A percentile compares a stretch with the other conserved stretches of the same genome.
phyloP scores from a whole-genome alignment of 768 basidiomycete genomes.

The Boletellus ananas region DNA sequence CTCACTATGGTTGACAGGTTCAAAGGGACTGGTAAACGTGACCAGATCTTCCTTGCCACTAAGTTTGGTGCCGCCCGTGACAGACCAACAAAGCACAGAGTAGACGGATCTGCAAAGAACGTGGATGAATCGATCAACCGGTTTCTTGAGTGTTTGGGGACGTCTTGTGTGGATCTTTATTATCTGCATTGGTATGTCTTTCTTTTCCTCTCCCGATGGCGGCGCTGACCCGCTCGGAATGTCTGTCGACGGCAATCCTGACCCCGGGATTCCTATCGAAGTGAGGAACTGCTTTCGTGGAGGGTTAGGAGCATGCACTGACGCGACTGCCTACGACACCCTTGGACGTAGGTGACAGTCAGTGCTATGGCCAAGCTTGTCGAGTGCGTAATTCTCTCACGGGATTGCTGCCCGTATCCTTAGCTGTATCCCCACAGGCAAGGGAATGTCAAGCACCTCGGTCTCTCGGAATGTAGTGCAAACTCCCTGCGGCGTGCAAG shows the following conservation, averaged over 20 bases:
- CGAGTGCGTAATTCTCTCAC: slow-evolving; percentile 32
- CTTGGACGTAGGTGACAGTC: slow-evolving; percentile 34
- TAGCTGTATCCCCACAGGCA: slow-evolving; percentile 18
- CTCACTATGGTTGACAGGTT: slow-evolving; percentile 33
- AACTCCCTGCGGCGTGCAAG: slow-evolving; percentile 47
- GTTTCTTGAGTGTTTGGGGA: slow-evolving; percentile 41
- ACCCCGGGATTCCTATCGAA: slow-evolving; percentile 46
- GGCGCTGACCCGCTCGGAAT: not conserved
- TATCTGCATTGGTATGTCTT: slow-evolving; percentile 40
- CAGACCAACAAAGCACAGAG: slow-evolving; percentile 10
- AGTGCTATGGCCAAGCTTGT: slow-evolving; percentile 50
- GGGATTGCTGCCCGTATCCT: not conserved
- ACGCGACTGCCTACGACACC: not conserved
- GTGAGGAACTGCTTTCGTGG: slow-evolving; percentile 15
- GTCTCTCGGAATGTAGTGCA: slow-evolving; percentile 50
- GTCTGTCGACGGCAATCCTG: slow-evolving; percentile 29
- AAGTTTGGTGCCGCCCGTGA: slow-evolving; percentile 45
- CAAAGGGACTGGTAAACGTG: slow-evolving; percentile 41
- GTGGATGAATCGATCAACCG: slow-evolving; percentile 35
- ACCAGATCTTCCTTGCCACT: slow-evolving; percentile 57
- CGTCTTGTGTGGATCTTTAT: slow-evolving; percentile 43
- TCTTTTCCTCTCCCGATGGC: not conserved
- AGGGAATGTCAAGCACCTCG: slow-evolving; percentile 46
- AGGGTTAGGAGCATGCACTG: not conserved
- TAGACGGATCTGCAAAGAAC: slow-evolving; percentile 41